Base-by-base conservation (phyloP, 179 eudicot species). In the Actinidia polygama region DNA sequence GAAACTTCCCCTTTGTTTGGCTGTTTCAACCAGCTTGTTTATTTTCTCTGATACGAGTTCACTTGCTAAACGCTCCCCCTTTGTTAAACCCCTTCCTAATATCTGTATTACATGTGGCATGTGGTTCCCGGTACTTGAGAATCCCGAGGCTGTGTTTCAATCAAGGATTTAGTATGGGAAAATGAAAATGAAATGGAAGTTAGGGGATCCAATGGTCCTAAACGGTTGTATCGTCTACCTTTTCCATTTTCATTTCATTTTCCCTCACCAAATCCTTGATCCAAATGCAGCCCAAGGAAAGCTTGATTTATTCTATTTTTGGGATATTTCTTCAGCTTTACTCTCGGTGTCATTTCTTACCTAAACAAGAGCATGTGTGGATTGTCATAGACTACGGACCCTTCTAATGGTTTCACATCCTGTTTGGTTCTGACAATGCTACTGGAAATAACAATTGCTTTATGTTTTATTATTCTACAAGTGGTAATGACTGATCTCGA, bases 1-100 rank as follows among this genome's bases (percentile, higher is more conserved):
- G 78, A 61, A 76, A 76, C 36, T 75, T 63, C 79, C 62, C 51
- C 66, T 57, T 30, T 50, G 53, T 76, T 76, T 76, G 51, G 66
- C 66, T 21, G 50, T 19, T 75, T 30, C 66, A 76, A 18, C 66
- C 8, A 54, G 7, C 3, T 57, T 49, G 15, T 50, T 75, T 19
- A 10, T 69, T 44, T 75, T 57, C 66, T 57, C 26, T 16, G 0
- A 55, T 7, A 57, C 47, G 21, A 12, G 47, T 6, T 74, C 15
- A 53, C 47, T 26, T 74, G 7, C 21, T 0, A 57, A 57, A 57
- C 23, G 23, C 21, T 30, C 24, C 21, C 15, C 10, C 15, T 55
- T 75, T 75, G 15, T 11, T 10, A 74, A 57, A 55, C 14, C 24
- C 26, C 36, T 72, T 11, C 1, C 11, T 73, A 12, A 58, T 55